These are phyloP conservation scores for Rhynchosporium graminicola DNA, from an alignment of 2,329 filamentous ascomycete genomes.

Conservation along the genomic window DNA sequence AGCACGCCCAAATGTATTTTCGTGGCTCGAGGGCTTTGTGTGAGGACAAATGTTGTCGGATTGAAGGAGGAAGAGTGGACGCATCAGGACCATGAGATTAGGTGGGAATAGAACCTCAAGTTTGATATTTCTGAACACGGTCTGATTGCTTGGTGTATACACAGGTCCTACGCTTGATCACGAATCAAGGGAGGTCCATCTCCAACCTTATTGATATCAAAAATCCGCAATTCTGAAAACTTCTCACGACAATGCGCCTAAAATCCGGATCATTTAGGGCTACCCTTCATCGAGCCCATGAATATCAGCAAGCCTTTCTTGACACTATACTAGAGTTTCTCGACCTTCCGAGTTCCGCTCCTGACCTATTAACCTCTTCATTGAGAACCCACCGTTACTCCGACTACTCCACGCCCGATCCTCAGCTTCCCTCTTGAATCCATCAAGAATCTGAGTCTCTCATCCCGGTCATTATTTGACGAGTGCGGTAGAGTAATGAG, in stretches of 20 bases:
- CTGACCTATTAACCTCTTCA: slow-evolving; percentile 18
- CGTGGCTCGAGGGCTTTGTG: no score
- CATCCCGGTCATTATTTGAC: slow-evolving; percentile 20
- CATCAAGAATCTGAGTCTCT: slow-evolving; percentile 23
- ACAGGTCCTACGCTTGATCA: slow-evolving; percentile 10
- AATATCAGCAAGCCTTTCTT: slow-evolving; percentile 16
- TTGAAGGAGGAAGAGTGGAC: slow-evolving; percentile 16
- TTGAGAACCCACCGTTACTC: slow-evolving; percentile 20
- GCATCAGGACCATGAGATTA: not conserved
- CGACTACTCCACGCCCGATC: slow-evolving; percentile 14
- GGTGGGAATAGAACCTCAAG: slow-evolving; percentile 4
- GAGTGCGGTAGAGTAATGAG: slow-evolving; percentile 14
- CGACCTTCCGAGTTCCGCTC: not conserved
- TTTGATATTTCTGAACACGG: slow-evolving; percentile 4
- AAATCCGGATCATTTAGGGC: not conserved
- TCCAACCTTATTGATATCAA: slow-evolving; percentile 12
- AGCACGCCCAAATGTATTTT: no score
- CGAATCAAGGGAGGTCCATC: slow-evolving; percentile 10
- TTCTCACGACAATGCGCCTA: no score
- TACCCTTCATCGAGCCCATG: slow-evolving; percentile 13
- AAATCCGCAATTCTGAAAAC: not conserved
- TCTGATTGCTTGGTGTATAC: slow-evolving; percentile 5
- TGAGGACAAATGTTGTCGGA: slow-evolving; percentile 18
- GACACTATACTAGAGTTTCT: not conserved
- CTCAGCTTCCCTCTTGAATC: slow-evolving; percentile 13